Base-by-base conservation (phyloP, 352 stramenopile genomes). In the Pythium utonaiense region DNA sequence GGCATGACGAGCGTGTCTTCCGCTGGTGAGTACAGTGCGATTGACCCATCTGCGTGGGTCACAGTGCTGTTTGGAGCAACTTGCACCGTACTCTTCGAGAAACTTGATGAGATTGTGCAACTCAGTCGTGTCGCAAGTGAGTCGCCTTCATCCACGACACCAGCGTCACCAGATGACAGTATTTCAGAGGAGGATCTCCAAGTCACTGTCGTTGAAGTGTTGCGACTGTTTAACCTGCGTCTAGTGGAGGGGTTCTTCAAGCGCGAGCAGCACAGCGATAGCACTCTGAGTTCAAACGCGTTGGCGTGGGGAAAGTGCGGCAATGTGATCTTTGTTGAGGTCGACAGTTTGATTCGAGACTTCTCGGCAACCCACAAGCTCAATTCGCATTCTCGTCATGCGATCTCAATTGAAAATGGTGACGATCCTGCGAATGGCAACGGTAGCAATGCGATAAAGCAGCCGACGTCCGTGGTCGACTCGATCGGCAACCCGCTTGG, bases 291-390 rank as follows among this genome's bases (percentile, higher is more conserved):
- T 31, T 30, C 64, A 34, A 54, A 17, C n/a, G 64, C 72, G 27
- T 61, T 89, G 0, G 85, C 83, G 53, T 93, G 84, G 84, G 77
- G 79, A 53, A 93, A 93, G 61, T 91, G 79, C 31, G 84, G 84
- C 17, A 93, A 92, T 33, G 77, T 92, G 21, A 78, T 93, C 45
- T 89, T 91, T 53, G 82, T 93, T 22, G 84, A 93, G 65, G 80
- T 92, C 16, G 84, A 93, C 49, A 75, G 70, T 19, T 69, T 93
- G 52, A 78, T 93, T 60, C 78, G 84, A 7, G 82, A 93, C 38
- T 92, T 92, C 64, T 62, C 80, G 9, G 79, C 81, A n/a, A 78
- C 68, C n/a, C 77, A 80, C 36, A 89, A 64, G 51, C 48, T 22
- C 6, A 78, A 34, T 38, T 65, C 52, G 64, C 36, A 54, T n/a